Evolutionary conservation across 495 filamentous ascomycete species (phyloP).

Genomic region (Trichoderma orchidacearum): DNA sequence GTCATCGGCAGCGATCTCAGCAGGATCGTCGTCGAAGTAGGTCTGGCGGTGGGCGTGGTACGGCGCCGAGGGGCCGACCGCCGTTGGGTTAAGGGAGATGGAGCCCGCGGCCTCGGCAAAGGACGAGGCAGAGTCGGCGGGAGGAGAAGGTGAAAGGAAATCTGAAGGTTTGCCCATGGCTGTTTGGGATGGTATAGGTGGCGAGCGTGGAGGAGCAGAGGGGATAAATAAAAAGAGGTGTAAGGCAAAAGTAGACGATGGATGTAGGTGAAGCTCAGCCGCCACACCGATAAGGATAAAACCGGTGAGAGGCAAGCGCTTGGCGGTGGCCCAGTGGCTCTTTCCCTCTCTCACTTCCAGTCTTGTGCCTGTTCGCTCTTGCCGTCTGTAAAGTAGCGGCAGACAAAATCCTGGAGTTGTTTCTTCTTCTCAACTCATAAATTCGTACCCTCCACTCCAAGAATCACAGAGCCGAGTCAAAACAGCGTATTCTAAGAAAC

Average conservation of each 20-base stretch:
- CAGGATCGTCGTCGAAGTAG: slow-evolving; percentile 15
- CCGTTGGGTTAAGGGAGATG: neutral
- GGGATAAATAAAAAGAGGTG: neutral
- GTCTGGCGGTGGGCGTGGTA: slow-evolving; percentile 4
- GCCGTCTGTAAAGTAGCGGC: too few species aligned
- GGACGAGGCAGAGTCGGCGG: neutral
- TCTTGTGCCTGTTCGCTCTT: neutral
- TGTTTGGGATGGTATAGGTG: neutral
- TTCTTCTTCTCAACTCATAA: too few species aligned
- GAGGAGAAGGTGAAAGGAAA: neutral
- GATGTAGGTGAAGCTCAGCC: too few species aligned
- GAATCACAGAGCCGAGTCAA: too few species aligned
- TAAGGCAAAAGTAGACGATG: neutral
- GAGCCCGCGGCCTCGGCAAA: neutral
- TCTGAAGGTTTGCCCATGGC: slow-evolving; percentile 1
- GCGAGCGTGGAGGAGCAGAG: neutral
- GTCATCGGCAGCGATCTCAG: slow-evolving; percentile 17
- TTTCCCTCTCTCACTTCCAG: neutral
- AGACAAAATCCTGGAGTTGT: too few species aligned
- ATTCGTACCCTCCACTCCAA: too few species aligned
- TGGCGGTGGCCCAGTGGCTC: neutral
- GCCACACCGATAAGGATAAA: neutral
- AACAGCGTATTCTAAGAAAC: neutral
- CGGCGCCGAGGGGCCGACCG: neutral
- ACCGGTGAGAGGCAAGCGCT: neutral